Conservation (phyloP, 2,329 filamentous ascomycete genomes). For the Aschersonia sp. region DNA sequence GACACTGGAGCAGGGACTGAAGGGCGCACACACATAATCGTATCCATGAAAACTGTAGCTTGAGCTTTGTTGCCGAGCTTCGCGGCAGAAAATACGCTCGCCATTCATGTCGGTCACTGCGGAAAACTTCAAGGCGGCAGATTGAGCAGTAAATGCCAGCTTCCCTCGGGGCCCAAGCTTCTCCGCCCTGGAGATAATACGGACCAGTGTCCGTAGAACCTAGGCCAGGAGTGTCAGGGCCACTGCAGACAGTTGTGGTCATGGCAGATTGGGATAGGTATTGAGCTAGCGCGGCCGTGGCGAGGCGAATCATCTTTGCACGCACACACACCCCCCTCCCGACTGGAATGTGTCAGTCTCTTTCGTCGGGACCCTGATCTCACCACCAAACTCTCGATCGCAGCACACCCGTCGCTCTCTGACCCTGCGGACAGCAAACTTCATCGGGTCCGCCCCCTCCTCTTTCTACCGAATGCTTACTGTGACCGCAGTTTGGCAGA, state of each 20-base stretch:
- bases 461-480: not conserved
- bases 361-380: slow-evolving; percentile 12
- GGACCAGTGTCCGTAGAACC: not conserved
- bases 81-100: not conserved
- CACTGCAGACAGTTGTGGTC: not conserved
- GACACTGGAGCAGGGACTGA: no score
- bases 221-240: not conserved
- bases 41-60: no score
- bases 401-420: not conserved
- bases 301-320: not conserved
- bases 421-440: not conserved
- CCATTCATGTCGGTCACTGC: no score
- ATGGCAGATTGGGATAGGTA: not conserved
- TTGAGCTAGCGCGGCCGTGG: not conserved
- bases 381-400: slow-evolving; percentile 17
- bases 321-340: not conserved
- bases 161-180: not conserved
- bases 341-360: not conserved
- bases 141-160: not conserved
- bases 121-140: not conserved
- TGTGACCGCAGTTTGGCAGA: not conserved
- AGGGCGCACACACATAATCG: no score
- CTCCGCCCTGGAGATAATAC: not conserved
- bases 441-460: not conserved
- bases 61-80: not conserved